Percentiles rank a stretch among this genome's conserved stretches.
These are phyloP conservation scores for Nevesoporus exiguus DNA, from an alignment of 768 basidiomycete species.

Conservation along the genomic window DNA sequence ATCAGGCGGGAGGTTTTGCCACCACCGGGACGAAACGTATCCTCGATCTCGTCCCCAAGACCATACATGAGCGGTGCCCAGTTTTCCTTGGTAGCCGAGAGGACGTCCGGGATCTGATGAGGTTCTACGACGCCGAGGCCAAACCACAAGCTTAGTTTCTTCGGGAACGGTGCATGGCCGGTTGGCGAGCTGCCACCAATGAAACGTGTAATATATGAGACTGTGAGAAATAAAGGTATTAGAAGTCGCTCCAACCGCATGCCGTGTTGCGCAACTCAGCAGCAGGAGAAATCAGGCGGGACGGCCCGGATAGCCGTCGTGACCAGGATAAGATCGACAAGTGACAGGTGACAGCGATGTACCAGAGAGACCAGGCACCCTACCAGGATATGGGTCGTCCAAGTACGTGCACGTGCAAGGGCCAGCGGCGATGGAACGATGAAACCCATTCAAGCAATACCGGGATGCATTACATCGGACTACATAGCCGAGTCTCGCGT, in stretches of 20 bases:
- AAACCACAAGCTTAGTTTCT: constrained; percentile 12
- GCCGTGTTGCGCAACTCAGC: too few species aligned
- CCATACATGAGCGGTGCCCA: constrained; percentile 88
- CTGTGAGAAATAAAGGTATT: not conserved
- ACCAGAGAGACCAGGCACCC: too few species aligned
- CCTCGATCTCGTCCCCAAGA: constrained; percentile 82
- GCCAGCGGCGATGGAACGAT: not conserved
- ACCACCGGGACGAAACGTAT: constrained; percentile 95
- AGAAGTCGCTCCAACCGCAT: too few species aligned
- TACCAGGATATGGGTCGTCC: too few species aligned
- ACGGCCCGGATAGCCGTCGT: too few species aligned
- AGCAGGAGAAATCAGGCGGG: too few species aligned
- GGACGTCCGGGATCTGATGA: constrained; percentile 86
- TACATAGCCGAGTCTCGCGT: not conserved
- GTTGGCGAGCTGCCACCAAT: not conserved
- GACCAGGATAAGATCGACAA: too few species aligned
- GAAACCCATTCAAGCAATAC: not conserved
- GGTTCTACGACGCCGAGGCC: constrained; percentile 63
- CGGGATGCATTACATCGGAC: not conserved
- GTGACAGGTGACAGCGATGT: too few species aligned
- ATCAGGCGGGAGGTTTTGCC: constrained; percentile 90
- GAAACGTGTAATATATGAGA: constrained; percentile 3
- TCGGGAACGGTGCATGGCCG: not conserved
- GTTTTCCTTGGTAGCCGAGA: constrained; percentile 94
- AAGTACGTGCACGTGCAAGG: not conserved